phyloP scores from a whole-genome alignment of 2,329 filamentous ascomycete species.

The Hypoxylon sp. region DNA sequence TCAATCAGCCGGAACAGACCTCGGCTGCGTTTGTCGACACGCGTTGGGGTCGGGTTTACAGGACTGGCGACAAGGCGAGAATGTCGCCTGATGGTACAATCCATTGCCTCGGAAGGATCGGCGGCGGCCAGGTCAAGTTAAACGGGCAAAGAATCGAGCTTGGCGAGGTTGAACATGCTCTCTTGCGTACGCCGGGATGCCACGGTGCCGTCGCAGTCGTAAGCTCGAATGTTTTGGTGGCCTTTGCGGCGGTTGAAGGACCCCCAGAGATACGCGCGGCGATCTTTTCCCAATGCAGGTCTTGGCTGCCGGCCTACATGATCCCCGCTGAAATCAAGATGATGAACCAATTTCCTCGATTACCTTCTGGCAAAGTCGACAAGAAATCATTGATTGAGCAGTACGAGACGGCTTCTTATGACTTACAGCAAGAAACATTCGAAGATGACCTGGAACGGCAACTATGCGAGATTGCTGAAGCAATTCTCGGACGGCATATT shows the following conservation, averaged over 20 bases:
- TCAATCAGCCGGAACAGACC: constrained; percentile 86
- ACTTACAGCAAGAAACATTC: constrained; percentile 47
- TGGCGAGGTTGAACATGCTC: constrained; percentile 81
- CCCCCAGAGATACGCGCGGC: constrained; percentile 55
- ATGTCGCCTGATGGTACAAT: constrained; percentile 77
- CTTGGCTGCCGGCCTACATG: constrained; percentile 89
- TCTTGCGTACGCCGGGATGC: constrained; percentile 72
- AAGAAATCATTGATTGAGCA: constrained; percentile 72
- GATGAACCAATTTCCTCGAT: constrained; percentile 75
- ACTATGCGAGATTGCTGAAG: constrained; percentile 54
- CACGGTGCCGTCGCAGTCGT: constrained; percentile 78
- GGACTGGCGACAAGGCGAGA: constrained; percentile 86
- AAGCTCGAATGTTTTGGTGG: constrained; percentile 77
- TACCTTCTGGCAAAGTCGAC: constrained; percentile 89
- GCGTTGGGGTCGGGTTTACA: constrained; percentile 79
- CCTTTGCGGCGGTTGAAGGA: constrained; percentile 76
- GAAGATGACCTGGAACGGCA: constrained; percentile 55
- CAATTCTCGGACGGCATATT: constrained; percentile 51
- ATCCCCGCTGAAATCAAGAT: constrained; percentile 80
- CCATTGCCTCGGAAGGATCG: constrained; percentile 87
- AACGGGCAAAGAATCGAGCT: constrained; percentile 87
- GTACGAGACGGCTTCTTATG: constrained; percentile 57
- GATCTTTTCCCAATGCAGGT: constrained; percentile 73
- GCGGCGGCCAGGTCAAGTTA: constrained; percentile 86
- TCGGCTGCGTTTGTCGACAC: constrained; percentile 78